Conservation (phyloP, 2,329 filamentous ascomycete species). For the Aureobasidium melanogenum region DNA sequence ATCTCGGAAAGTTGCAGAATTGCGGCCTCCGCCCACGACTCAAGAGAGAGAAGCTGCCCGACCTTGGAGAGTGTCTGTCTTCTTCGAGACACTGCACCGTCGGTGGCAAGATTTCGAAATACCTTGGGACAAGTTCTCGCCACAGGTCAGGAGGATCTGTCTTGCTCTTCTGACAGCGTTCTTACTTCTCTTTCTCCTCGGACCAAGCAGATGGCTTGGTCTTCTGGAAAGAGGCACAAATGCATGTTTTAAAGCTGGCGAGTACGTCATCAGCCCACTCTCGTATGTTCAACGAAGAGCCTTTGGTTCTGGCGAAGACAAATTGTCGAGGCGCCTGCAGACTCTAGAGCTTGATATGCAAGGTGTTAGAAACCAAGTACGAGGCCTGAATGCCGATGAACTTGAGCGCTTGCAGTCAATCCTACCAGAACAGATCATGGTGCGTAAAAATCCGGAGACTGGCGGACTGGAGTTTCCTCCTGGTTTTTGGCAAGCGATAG, state of each 20-base stretch:
- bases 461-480: constrained; percentile 48
- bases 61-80: constrained; percentile 8
- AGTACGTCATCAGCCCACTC: constrained; percentile 1
- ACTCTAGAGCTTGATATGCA: constrained; percentile 2
- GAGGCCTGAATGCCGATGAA: not conserved
- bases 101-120: not conserved
- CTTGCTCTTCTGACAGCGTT: constrained; percentile 1
- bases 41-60: constrained; percentile 14
- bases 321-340: not conserved
- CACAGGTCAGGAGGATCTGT: not conserved
- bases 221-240: not conserved
- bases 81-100: constrained; percentile 14
- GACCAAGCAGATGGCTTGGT: not conserved
- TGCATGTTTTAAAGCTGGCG: constrained; percentile 1
- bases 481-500: constrained; percentile 58
- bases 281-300: not conserved
- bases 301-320: not conserved
- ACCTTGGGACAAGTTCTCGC: not conserved
- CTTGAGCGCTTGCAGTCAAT: constrained; percentile 34
- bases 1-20: not conserved
- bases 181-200: not conserved
- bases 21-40: constrained; percentile 11
- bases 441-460: constrained; percentile 40
- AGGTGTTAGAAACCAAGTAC: not conserved
- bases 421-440: constrained; percentile 50